Percentiles rank a stretch among this genome's conserved stretches.
These are phyloP conservation scores for Solanum acaule DNA, from an alignment of 257 asterid species.

Conservation along the genomic window DNA sequence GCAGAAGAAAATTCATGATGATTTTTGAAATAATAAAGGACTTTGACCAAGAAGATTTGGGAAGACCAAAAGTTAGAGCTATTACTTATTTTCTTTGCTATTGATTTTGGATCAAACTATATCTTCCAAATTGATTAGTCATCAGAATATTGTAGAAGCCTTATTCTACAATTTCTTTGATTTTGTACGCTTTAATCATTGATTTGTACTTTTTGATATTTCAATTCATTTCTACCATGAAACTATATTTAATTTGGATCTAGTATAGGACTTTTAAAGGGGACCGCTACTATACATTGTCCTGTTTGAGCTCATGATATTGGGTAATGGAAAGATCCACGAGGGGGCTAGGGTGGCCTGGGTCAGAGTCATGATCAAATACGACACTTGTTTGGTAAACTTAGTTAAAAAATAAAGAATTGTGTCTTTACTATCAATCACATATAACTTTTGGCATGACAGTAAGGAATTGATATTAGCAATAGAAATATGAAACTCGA, in stretches of 20 bases:
- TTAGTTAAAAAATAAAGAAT: too few relatives aligned
- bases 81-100: background rate
- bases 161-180: background rate
- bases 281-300: background rate
- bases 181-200: background rate
- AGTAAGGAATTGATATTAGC: too few relatives aligned
- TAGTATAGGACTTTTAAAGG: background rate
- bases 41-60: background rate
- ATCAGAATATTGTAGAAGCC: background rate
- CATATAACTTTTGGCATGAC: too few relatives aligned
- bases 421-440: background rate
- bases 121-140: background rate
- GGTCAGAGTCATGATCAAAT: background rate
- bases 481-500: background rate
- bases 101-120: background rate
- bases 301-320: background rate
- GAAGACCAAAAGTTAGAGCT: background rate
- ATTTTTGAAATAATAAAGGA: background rate
- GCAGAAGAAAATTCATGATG: background rate
- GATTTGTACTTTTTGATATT: background rate
- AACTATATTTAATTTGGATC: background rate
- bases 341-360: background rate
- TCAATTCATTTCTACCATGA: background rate
- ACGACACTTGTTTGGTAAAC: accelerated
- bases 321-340: background rate